These are phyloP conservation scores for Basidiobolus meristosporus DNA, from an alignment of 371 early-diverging fungal genomes.

Conservation along the genomic window DNA sequence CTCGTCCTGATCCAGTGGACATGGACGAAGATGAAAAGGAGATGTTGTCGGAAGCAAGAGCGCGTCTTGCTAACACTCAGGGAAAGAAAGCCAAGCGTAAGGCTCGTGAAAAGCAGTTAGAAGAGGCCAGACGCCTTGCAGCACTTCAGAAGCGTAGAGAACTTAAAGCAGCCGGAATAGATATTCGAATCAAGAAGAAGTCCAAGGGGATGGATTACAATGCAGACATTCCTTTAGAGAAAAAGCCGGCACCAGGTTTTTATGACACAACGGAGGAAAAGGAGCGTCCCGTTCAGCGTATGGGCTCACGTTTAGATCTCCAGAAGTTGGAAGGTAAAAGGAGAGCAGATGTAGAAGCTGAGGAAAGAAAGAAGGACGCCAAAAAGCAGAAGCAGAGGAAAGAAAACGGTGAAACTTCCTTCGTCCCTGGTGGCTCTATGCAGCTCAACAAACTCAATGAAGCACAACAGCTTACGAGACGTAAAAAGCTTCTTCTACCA, in stretches of 20 bases:
- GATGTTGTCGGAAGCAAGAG: constrained; percentile 95
- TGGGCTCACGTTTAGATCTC: constrained; percentile 14
- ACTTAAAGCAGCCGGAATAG: constrained; percentile 91
- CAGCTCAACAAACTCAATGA: constrained; percentile 40
- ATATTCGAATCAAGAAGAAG: constrained; percentile 29
- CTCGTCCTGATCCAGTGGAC: constrained; percentile 94
- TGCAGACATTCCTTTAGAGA: constrained; percentile 89
- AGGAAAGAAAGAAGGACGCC: constrained; percentile 44
- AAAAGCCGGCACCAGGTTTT: constrained; percentile 70
- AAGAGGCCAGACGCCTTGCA: constrained; percentile 84
- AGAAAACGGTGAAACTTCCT: constrained; percentile 19
- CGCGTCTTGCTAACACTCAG: constrained; percentile 93
- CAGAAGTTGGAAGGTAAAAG: constrained; percentile 66
- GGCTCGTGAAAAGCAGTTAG: constrained; percentile 90
- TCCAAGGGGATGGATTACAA: constrained; percentile 82
- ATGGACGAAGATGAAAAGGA: constrained; percentile 97
- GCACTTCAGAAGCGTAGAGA: constrained; percentile 85
- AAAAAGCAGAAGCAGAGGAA: constrained; percentile 54
- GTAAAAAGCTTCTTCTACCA: constrained; percentile 66
- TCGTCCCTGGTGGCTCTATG: constrained; percentile 10
- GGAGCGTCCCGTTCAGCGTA: constrained; percentile 3
- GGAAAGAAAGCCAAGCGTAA: constrained; percentile 98
- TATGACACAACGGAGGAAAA: constrained; percentile 80
- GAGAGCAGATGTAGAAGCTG: constrained; percentile 45
- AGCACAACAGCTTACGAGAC: constrained; percentile 46